Evolutionary conservation across 1,284 basidiomycete species (phyloP).

Genomic region (Heterobasidion irregulare): DNA sequence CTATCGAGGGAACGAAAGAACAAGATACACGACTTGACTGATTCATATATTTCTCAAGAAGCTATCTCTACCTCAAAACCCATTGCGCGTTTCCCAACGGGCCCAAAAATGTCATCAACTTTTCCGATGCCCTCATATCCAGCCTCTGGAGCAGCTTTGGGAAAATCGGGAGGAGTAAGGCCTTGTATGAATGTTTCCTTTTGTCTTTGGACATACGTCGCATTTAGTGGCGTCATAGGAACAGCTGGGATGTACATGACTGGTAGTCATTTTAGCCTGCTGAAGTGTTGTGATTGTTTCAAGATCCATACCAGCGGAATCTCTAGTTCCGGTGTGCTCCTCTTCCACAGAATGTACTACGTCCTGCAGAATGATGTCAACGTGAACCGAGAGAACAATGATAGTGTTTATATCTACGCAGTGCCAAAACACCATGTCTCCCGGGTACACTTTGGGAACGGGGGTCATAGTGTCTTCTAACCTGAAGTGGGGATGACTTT

Average conservation of each 20-base stretch:
- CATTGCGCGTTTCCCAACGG: constrained; percentile 47
- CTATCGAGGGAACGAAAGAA: too few species aligned
- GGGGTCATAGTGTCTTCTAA: constrained; percentile 70
- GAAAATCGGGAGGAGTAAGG: constrained; percentile 69
- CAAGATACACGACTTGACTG: not conserved
- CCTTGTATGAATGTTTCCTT: constrained; percentile 51
- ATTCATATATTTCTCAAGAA: constrained; percentile 2
- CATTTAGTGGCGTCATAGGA: constrained; percentile 60
- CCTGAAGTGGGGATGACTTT: constrained; percentile 58
- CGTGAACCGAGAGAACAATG: not conserved
- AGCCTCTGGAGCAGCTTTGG: constrained; percentile 49
- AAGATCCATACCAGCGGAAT: constrained; percentile 53
- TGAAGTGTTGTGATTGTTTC: not conserved
- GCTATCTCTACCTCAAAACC: constrained; percentile 29
- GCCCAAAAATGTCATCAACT: constrained; percentile 36
- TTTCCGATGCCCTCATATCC: constrained; percentile 41
- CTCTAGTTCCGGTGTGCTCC: constrained; percentile 57
- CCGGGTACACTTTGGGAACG: constrained; percentile 66
- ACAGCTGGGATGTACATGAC: constrained; percentile 82
- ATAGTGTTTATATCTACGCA: constrained; percentile 30
- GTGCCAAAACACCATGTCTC: constrained; percentile 87
- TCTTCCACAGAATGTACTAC: constrained; percentile 76
- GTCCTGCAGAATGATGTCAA: constrained; percentile 29
- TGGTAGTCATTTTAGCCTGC: not conserved
- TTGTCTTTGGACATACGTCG: constrained; percentile 57